These are phyloP conservation scores for Annulohypoxylon maeteangense DNA, from an alignment of 495 filamentous ascomycete genomes.

Conservation along the genomic window DNA sequence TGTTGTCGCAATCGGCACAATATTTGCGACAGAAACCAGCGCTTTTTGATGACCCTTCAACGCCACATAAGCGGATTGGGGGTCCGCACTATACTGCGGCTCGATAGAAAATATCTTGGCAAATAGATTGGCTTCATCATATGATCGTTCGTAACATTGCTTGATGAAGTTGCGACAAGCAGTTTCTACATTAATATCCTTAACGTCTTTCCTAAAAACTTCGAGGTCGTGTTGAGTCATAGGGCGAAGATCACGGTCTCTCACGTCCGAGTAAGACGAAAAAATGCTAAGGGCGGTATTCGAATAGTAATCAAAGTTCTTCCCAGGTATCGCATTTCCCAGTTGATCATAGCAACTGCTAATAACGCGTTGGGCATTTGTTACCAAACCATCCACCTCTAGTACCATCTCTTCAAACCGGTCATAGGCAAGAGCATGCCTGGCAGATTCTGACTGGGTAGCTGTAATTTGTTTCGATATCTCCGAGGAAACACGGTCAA, in stretches of 20 bases:
- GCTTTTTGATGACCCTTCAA: constrained; percentile 54
- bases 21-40: constrained; percentile 56
- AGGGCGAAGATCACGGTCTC: constrained; percentile 62
- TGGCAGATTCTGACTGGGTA: constrained; percentile 61
- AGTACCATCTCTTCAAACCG: constrained; percentile 60
- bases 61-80: constrained; percentile 54
- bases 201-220: constrained; percentile 57
- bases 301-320: constrained; percentile 66
- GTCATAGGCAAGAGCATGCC: constrained; percentile 63
- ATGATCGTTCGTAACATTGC: constrained; percentile 60
- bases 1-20: constrained; percentile 58
- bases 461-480: constrained; percentile 57
- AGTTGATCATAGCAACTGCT: constrained; percentile 71
- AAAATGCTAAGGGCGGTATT: constrained; percentile 66
- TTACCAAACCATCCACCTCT: constrained; percentile 57
- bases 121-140: constrained; percentile 60
- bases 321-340: constrained; percentile 65
- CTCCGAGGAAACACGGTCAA: constrained; percentile 59
- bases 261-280: constrained; percentile 54
- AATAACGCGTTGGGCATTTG: constrained; percentile 58
- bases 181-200: constrained; percentile 55
- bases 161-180: constrained; percentile 61
- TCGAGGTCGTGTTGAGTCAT: constrained; percentile 66
- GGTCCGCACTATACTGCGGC: constrained; percentile 55
- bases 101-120: constrained; percentile 61